Conservation (phyloP, 2,329 filamentous ascomycete species). For the Catunica adiposa region DNA sequence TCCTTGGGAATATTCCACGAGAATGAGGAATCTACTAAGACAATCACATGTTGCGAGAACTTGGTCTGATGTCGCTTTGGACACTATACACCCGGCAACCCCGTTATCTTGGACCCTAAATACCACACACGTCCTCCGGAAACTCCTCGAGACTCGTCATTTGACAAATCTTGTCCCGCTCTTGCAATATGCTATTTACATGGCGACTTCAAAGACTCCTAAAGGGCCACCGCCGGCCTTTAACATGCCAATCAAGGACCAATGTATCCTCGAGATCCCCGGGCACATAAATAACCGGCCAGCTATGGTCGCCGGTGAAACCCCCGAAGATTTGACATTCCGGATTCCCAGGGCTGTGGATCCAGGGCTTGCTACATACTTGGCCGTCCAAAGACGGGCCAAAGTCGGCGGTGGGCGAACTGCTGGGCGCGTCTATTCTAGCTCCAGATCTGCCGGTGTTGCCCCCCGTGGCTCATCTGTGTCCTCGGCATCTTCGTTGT, state of each 20-base stretch:
- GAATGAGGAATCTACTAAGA: constrained; percentile 29
- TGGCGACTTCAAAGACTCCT: constrained; percentile 21
- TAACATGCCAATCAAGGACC: constrained; percentile 22
- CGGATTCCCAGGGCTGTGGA: constrained; percentile 23
- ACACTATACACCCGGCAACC: not conserved
- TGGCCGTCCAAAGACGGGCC: constrained; percentile 23
- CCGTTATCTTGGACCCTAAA: constrained; percentile 27
- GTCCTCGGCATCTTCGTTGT: too few relatives aligned
- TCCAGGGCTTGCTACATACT: constrained; percentile 22
- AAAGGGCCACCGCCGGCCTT: constrained; percentile 19
- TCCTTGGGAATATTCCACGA: constrained; percentile 28
- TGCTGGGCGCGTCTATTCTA: constrained; percentile 6
- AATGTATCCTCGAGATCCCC: constrained; percentile 22
- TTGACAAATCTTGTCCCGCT: constrained; percentile 25
- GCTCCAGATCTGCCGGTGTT: constrained; percentile 9
- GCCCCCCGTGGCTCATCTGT: constrained; percentile 2
- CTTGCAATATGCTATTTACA: constrained; percentile 24
- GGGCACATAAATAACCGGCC: constrained; percentile 21
- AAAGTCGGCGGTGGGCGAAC: constrained; percentile 12
- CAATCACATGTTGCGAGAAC: constrained; percentile 24
- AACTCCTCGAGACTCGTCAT: constrained; percentile 30
- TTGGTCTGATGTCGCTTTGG: constrained; percentile 22
- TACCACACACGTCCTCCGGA: constrained; percentile 26
- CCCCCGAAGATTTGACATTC: constrained; percentile 22
- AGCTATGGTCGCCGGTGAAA: constrained; percentile 9